Evolutionary conservation across 1,284 basidiomycete species (phyloP), one percentile per base, ranked within the genome.

Genomic region (Trametes hirsuta): DNA sequence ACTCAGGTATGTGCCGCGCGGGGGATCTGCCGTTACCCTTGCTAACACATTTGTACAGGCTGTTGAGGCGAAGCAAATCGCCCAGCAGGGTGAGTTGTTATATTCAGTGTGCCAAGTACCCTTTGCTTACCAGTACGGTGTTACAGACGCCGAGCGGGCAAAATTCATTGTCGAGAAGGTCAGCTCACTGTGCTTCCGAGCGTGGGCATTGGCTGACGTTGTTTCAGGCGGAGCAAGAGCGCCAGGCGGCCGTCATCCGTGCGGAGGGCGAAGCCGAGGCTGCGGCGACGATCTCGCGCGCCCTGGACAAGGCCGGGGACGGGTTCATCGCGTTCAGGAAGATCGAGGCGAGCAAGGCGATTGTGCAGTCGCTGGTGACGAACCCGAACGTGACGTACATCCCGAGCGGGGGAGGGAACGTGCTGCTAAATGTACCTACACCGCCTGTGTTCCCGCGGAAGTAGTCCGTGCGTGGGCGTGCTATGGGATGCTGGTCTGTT

Each of bases 181-280:
- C 58, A 59, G 81, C 63, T 47, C 12, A 18, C 5, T 37, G 36
- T 18, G 42, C 22, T 41, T 35, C 8, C 24, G 55, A 53, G 61
- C 49, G 18, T 30, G 54, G 48, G 46, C n/a, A 0, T 25, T 57
- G 5, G 47, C 58, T 62, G 34, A 65, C 22, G 39, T 58, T 55
- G 53, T 34, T 42, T 15, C 63, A 94, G 92, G 95, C 97, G 37
- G 97, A 99, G 76, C 97, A 99, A 90, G 97, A 99, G 77, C 89
- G 96, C 59, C 97, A 99, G 81, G 97, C 97, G 1, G 90, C 94
- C 6, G 96, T 99, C 65, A 98, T 99, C 65, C 88, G 97, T 58
- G 96, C 97, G 1, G 97, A 99, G 76, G 97, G 97, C 62, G 97
- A 99, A 80, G 97, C 97, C 4, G 96, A 99, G 79, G 97, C 97